Conservation (phyloP, 768 basidiomycete species). For the Lentinula boryana region DNA sequence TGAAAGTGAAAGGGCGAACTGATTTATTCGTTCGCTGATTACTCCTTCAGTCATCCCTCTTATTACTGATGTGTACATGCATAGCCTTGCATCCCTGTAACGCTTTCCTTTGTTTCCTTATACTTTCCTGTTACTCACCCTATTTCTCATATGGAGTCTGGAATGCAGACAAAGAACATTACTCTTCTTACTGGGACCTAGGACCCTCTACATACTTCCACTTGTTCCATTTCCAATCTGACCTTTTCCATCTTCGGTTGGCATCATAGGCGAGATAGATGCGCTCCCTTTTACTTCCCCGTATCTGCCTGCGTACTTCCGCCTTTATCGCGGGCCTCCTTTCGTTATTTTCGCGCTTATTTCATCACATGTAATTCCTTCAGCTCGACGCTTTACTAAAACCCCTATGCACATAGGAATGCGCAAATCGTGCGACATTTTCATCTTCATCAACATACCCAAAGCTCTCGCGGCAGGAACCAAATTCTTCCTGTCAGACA, state of each 20-base stretch:
- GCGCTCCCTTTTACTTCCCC: background rate
- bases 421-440: conserved; percentile 68
- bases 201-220: background rate
- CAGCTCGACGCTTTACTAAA: background rate
- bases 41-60: too few species aligned
- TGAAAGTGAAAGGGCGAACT: too few species aligned
- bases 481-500: conserved; percentile 72
- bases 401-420: conserved; percentile 51
- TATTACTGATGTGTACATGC: too few species aligned
- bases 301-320: background rate
- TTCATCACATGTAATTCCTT: background rate
- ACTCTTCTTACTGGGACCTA: too few species aligned
- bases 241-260: background rate
- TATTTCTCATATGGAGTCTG: background rate
- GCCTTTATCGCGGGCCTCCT: background rate
- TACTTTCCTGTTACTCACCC: background rate
- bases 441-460: conserved; percentile 76
- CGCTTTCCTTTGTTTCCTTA: too few species aligned
- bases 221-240: background rate
- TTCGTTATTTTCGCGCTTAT: background rate
- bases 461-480: conserved; percentile 65
- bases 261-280: too few species aligned
- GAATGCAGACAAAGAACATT: background rate
- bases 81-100: too few species aligned
- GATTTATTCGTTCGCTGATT: background rate